These are phyloP conservation scores for Clonostachys sp. DNA, from an alignment of 2,329 filamentous ascomycete species.

Conservation along the genomic window DNA sequence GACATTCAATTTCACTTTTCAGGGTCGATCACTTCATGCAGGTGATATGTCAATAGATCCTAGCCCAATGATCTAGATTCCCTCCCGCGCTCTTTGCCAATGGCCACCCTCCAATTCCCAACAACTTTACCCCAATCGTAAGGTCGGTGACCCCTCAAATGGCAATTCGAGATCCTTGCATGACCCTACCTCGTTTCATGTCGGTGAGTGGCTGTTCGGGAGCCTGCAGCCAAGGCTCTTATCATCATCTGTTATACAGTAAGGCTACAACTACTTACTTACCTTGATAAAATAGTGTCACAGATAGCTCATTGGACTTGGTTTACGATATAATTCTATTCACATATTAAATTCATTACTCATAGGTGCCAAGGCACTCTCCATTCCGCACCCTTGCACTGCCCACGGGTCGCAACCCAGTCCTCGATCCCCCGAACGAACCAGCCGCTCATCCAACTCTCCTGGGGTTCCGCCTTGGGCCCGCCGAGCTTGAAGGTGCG, in stretches of 20 bases:
- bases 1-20: conserved; percentile 2
- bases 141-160: too few species aligned
- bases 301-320: background rate
- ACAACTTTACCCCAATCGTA: too few species aligned
- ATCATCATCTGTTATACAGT: background rate
- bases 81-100: too few species aligned
- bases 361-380: conserved; percentile 19
- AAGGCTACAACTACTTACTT: background rate
- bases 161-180: too few species aligned
- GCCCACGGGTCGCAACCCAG: conserved; percentile 38
- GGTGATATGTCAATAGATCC: too few species aligned
- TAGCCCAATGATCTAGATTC: too few species aligned
- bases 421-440: conserved; percentile 39
- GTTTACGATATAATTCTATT: too few species aligned
- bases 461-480: conserved; percentile 22
- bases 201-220: too few species aligned
- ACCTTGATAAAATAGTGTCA: background rate
- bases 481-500: conserved; percentile 37
- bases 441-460: conserved; percentile 37
- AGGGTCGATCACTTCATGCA: too few species aligned
- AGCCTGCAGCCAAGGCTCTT: background rate
- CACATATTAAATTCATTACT: too few species aligned
- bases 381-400: conserved; percentile 34
- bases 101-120: too few species aligned
- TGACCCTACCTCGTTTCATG: too few species aligned